Percentiles rank a stretch among this genome's conserved stretches.
phyloP scores from a whole-genome alignment of 1,284 basidiomycete genomes.

The Austroboletus niveus region DNA sequence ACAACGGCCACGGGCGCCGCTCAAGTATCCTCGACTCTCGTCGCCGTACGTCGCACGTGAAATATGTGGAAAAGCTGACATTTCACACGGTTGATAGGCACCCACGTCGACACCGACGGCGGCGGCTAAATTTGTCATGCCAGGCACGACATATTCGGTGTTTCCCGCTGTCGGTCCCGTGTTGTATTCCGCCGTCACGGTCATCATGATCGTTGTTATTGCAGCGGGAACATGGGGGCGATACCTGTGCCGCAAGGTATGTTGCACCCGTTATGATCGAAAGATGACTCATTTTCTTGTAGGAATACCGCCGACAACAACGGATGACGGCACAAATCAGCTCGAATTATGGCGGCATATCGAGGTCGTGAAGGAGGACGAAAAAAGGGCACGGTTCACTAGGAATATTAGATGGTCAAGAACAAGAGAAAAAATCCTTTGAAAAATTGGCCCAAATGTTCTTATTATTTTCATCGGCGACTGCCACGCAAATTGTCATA shows the following conservation, averaged over 20 bases:
- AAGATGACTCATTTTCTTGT: not conserved
- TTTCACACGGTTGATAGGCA: slow-evolving; percentile 1
- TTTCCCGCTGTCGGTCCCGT: slow-evolving; percentile 73
- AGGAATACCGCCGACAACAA: too few relatives aligned
- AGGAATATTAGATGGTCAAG: too few relatives aligned
- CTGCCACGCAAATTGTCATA: too few relatives aligned
- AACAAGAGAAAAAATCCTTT: too few relatives aligned
- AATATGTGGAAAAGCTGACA: too few relatives aligned
- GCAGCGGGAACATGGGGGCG: slow-evolving; percentile 80
- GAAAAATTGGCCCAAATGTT: too few relatives aligned
- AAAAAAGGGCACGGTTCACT: too few relatives aligned
- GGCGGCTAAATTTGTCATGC: slow-evolving; percentile 53
- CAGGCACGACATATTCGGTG: slow-evolving; percentile 70
- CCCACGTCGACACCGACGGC: slow-evolving; percentile 39
- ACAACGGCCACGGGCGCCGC: slow-evolving; percentile 36
- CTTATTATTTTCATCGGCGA: too few relatives aligned
- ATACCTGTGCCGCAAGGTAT: slow-evolving; percentile 75
- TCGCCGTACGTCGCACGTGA: slow-evolving; percentile 5
- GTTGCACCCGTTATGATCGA: slow-evolving; percentile 22
- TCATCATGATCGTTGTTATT: slow-evolving; percentile 74
- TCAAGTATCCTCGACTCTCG: slow-evolving; percentile 5
- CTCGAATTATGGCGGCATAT: too few relatives aligned
- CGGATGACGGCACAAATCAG: too few relatives aligned
- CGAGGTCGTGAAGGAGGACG: too few relatives aligned
- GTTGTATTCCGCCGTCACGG: slow-evolving; percentile 78